Percentiles rank a stretch among this genome's conserved stretches.
Conservation (phyloP, 2,329 filamentous ascomycete genomes). For the Epichloe sibirici region DNA sequence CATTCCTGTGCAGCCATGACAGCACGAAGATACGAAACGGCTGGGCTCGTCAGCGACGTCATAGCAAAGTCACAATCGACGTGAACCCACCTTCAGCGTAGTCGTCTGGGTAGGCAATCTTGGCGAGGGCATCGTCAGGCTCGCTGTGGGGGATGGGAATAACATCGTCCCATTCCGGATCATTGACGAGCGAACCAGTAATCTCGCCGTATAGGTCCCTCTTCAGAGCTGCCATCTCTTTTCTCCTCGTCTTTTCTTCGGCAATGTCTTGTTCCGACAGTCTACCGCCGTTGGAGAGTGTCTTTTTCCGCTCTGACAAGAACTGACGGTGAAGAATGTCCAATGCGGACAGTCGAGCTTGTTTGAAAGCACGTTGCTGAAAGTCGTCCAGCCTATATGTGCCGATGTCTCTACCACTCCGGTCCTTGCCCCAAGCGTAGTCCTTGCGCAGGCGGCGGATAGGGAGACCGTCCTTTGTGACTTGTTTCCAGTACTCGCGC, state of each 20-base stretch:
- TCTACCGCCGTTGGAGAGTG: constrained; percentile 13
- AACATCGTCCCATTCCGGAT: constrained; percentile 75
- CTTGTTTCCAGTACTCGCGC: constrained; percentile 45
- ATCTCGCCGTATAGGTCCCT: constrained; percentile 41
- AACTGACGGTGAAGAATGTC: constrained; percentile 34
- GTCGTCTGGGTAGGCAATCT: constrained; percentile 80
- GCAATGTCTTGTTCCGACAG: constrained; percentile 28
- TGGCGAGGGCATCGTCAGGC: constrained; percentile 72
- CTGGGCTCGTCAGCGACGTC: constrained; percentile 27
- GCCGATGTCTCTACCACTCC: constrained; percentile 34
- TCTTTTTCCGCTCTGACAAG: constrained; percentile 23
- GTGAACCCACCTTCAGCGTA: constrained; percentile 60
- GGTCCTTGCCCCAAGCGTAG: constrained; percentile 40
- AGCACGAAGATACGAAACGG: constrained; percentile 84
- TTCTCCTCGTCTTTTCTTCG: constrained; percentile 33
- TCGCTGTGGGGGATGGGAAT: constrained; percentile 74
- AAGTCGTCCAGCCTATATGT: constrained; percentile 36
- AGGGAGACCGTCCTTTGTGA: constrained; percentile 39
- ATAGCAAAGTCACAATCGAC: neutral
- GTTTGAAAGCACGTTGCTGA: constrained; percentile 28
- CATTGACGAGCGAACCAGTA: constrained; percentile 35
- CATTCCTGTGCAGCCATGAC: constrained; percentile 84
- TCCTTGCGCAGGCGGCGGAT: constrained; percentile 28
- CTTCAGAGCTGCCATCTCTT: constrained; percentile 38
- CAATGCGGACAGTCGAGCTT: constrained; percentile 30